Evolutionary conservation across 495 filamentous ascomycete species (phyloP), one percentile per base, ranked within the genome.

Genomic region (Thermothielavioides terrestris): DNA sequence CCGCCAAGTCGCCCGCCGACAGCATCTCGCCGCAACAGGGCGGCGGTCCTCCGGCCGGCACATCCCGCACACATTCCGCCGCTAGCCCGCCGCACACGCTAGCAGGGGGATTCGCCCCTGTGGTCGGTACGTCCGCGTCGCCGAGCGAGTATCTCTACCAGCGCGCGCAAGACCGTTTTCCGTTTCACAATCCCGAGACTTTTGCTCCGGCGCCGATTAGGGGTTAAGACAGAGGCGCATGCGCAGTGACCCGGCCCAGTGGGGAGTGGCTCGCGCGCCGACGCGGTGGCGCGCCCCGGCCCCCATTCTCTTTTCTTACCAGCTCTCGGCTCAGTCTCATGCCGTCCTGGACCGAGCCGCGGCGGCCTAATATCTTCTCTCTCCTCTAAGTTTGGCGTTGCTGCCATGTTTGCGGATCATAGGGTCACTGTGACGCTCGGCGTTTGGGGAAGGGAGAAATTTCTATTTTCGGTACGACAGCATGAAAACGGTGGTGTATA

Each of bases 111-210:
- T 50, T 64, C 21, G 54, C 57, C 34, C 54, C 59, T 42, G 53
- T 67, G 56, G 49, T 68, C 53, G 66, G 68, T 70, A 68, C 62
- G 66, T n/a, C n/a, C n/a, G n/a, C n/a, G n/a, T 66, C 61, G 58
- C 50, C 64, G 50, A 63, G 61, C 54, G 59, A 61, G 53, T 61
- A 59, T 53, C 54, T 61, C 51, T 71, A 68, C 42, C 67, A 65
- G 38, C 61, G 58, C 48, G 23, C 59, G 44, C 58, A 55, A 59
- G 61, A 67, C 46, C 67, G 63, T 57, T 69, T 70, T 40, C 65
- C 68, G 6, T 71, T 72, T 46, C 55, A 38, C 36, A 56, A 60
- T 21, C 8, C 64, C 49, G 65, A 72, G 22, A 54, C 66, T 69
- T 59, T 68, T 65, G 47, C 63, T 52, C 45, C 64, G 44, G 63